Conservation (phyloP, 495 filamentous ascomycete species). For the Aspergillus incahuasiensis region DNA sequence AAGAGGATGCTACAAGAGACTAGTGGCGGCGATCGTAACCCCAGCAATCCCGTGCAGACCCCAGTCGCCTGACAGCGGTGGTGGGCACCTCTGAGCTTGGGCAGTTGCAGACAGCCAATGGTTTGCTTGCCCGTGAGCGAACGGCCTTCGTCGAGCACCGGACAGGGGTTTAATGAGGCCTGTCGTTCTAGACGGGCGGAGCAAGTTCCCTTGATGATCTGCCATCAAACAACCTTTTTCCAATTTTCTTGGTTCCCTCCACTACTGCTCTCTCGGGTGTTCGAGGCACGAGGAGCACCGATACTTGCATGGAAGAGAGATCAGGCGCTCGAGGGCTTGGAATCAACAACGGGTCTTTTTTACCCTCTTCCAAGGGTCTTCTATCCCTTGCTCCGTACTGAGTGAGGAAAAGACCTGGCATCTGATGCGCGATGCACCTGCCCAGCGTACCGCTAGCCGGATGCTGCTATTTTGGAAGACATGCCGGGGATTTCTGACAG, state of each 20-base stretch:
- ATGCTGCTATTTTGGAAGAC: conserved; percentile 7
- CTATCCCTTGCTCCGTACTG: conserved; percentile 34
- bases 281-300: conserved; percentile 27
- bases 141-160: conserved; percentile 10
- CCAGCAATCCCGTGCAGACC: conserved; percentile 37
- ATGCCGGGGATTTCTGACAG: conserved; percentile 4
- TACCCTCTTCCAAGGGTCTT: conserved; percentile 3
- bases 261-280: conserved; percentile 11
- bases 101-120: conserved; percentile 29
- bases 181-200: conserved; percentile 17
- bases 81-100: conserved; percentile 33
- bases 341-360: conserved; percentile 14
- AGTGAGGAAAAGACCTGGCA: conserved; percentile 17
- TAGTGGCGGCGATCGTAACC: conserved; percentile 33
- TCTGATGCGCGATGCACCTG: conserved; percentile 14
- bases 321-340: conserved; percentile 33
- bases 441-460: conserved; percentile 5
- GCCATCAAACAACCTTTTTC: conserved; percentile 13
- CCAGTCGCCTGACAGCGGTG: conserved; percentile 36
- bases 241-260: neutral
- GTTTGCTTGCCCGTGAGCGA: conserved; percentile 12
- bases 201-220: conserved; percentile 23
- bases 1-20: conserved; percentile 39
- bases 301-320: conserved; percentile 28
- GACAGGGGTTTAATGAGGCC: conserved; percentile 18